Conservation (phyloP, 768 basidiomycete genomes). For the Austroboletus eburneus region DNA sequence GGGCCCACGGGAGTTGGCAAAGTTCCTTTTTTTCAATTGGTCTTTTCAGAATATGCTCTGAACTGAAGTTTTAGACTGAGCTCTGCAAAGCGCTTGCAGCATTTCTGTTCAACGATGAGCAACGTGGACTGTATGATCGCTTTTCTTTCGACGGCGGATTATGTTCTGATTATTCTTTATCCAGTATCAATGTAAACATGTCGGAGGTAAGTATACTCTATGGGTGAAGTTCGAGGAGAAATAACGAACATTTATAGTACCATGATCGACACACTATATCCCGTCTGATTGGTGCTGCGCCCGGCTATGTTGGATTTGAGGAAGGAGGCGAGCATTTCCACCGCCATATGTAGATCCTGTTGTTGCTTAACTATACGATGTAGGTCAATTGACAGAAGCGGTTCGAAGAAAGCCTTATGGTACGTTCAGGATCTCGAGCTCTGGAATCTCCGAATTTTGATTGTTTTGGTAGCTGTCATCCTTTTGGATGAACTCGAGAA, state of each 20-base stretch:
- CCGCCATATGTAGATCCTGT: too few species aligned
- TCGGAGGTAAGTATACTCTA: conserved; percentile 58
- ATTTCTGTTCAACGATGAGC: conserved; percentile 89
- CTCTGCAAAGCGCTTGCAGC: conserved; percentile 83
- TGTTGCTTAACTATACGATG: too few species aligned
- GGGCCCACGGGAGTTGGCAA: conserved; percentile 89
- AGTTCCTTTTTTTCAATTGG: conserved; percentile 30
- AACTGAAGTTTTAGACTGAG: conserved; percentile 51
- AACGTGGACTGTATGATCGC: conserved; percentile 66
- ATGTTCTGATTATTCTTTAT: not conserved
- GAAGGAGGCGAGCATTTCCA: conserved; percentile 56
- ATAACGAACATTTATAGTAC: conserved; percentile 45
- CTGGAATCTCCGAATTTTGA: not conserved
- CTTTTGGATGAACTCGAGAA: conserved; percentile 67
- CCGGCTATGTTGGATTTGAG: conserved; percentile 82
- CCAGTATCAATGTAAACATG: conserved; percentile 89
- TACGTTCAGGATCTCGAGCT: conserved; percentile 10
- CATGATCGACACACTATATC: conserved; percentile 91
- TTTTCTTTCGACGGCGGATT: not conserved
- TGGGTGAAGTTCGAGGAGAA: not conserved
- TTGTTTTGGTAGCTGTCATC: conserved; percentile 44
- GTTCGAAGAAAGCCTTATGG: conserved; percentile 59
- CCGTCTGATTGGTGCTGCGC: conserved; percentile 85
- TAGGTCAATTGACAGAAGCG: conserved; percentile 62
- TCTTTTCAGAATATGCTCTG: not conserved